Percentiles rank a stretch among this genome's conserved stretches.
Conservation (phyloP, 2,329 filamentous ascomycete species). For the Claviceps monticola region DNA sequence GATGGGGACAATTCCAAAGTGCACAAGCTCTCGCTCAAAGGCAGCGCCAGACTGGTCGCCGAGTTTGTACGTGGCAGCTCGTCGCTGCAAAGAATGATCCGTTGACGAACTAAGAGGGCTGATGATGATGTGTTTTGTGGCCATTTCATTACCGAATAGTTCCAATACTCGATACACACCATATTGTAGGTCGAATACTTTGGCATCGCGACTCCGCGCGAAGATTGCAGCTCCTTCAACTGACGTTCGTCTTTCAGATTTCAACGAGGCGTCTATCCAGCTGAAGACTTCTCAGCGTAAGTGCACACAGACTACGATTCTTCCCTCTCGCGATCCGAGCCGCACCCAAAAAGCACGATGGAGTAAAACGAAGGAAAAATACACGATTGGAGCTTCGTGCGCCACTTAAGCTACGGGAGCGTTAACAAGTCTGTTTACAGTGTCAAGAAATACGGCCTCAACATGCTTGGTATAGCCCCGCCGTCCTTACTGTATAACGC, state of each 20-base stretch:
- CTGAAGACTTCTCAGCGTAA: slow-evolving; percentile 90
- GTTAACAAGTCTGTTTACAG: slow-evolving; percentile 10
- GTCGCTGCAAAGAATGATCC: not conserved
- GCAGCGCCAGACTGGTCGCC: slow-evolving; percentile 71
- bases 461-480: slow-evolving; percentile 59
- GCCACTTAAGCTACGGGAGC: not conserved
- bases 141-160: slow-evolving; percentile 32
- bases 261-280: slow-evolving; percentile 74
- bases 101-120: not conserved
- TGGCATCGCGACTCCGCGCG: no score
- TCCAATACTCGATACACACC: slow-evolving; percentile 96
- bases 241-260: slow-evolving; percentile 41
- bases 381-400: not conserved
- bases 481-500: no score
- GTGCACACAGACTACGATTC: slow-evolving; percentile 15
- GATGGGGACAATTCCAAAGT: slow-evolving; percentile 69
- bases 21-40: slow-evolving; percentile 86
- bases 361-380: not conserved
- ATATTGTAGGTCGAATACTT: slow-evolving; percentile 52
- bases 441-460: slow-evolving; percentile 98
- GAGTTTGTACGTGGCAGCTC: slow-evolving; percentile 55
- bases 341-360: not conserved
- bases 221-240: not conserved
- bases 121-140: not conserved
- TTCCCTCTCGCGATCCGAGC: not conserved